Evolutionary conservation across 352 stramenopile species (phyloP).

Genomic region (Pythium oligandrum): DNA sequence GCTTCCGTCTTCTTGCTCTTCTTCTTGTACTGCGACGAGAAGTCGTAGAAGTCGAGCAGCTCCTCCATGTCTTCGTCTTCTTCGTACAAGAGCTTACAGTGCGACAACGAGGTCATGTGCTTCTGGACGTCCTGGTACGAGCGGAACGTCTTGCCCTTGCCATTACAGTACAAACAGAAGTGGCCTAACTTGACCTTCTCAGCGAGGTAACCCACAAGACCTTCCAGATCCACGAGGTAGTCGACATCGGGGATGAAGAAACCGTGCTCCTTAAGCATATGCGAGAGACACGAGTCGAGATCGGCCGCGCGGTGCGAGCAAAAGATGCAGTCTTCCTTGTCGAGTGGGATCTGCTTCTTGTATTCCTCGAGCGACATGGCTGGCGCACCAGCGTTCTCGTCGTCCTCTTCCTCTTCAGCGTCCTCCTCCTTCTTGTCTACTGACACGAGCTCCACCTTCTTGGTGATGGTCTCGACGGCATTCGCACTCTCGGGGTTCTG

Average conservation of each 20-base stretch:
- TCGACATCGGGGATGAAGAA: slow-evolving; percentile 96
- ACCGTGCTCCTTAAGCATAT: slow-evolving; percentile 93
- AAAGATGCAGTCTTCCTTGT: slow-evolving; percentile 84
- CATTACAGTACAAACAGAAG: slow-evolving; percentile 95
- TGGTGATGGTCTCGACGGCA: slow-evolving; percentile 60
- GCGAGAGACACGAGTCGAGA: slow-evolving; percentile 69
- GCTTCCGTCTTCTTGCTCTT: slow-evolving; percentile 31
- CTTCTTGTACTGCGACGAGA: slow-evolving; percentile 73
- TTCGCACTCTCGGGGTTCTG: slow-evolving; percentile 45
- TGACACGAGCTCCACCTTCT: slow-evolving; percentile 47
- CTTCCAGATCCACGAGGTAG: slow-evolving; percentile 88
- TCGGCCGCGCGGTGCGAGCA: slow-evolving; percentile 54
- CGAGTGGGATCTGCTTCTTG: slow-evolving; percentile 65
- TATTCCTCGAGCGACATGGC: slow-evolving; percentile 70
- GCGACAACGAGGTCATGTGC: slow-evolving; percentile 92
- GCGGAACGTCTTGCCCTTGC: slow-evolving; percentile 86
- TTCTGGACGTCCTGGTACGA: slow-evolving; percentile 89
- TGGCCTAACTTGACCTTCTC: slow-evolving; percentile 96
- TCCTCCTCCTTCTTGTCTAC: slow-evolving; percentile 27
- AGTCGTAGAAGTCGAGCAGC: slow-evolving; percentile 90
- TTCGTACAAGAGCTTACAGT: slow-evolving; percentile 91
- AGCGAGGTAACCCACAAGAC: slow-evolving; percentile 90
- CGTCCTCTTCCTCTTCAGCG: slow-evolving; percentile 34
- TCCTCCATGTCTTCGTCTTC: slow-evolving; percentile 88
- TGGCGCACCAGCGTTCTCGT: slow-evolving; percentile 41